Conservation (phyloP, 805 yeast species). For the Saccharomycopsis guyanensis region DNA sequence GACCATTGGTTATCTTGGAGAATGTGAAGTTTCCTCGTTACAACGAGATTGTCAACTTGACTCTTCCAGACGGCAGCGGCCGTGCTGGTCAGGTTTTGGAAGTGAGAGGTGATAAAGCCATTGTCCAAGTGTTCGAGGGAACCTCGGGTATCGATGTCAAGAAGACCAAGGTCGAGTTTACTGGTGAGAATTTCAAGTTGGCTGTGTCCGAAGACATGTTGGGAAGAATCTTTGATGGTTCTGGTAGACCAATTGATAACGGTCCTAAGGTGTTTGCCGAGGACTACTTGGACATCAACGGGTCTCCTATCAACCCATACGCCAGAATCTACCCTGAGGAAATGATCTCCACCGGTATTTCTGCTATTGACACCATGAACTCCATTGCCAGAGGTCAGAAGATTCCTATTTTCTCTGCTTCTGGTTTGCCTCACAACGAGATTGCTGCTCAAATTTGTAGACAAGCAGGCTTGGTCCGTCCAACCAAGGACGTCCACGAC, state of each 20-base stretch:
- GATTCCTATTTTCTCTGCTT: conserved; percentile 97
- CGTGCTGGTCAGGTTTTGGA: conserved; percentile 98
- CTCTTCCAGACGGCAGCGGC: conserved; percentile 88
- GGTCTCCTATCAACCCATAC: conserved; percentile 96
- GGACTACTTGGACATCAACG: conserved; percentile 96
- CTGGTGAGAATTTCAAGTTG: conserved; percentile 88
- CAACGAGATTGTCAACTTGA: conserved; percentile 94
- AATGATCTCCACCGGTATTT: conserved; percentile 98
- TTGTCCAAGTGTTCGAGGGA: conserved; percentile 98
- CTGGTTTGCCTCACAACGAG: conserved; percentile 99
- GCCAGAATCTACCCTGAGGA: conserved; percentile 99
- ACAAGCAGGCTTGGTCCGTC: conserved; percentile 98
- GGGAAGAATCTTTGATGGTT: conserved; percentile 98
- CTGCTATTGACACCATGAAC: conserved; percentile 98
- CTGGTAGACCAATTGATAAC: conserved; percentile 96
- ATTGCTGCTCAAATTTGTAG: conserved; percentile 99
- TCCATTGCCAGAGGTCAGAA: conserved; percentile 99
- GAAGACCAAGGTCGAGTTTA: conserved; percentile 94
- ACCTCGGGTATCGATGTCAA: conserved; percentile 98
- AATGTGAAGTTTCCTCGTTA: conserved; percentile 83
- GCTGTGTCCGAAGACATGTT: conserved; percentile 95
- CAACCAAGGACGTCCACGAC: conserved; percentile 98
- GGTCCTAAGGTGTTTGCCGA: conserved; percentile 99
- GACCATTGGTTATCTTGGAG: conserved; percentile 89
- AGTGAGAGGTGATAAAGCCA: conserved; percentile 93